Percentiles rank a stretch among this genome's conserved stretches.
Conservation (phyloP, 2,329 filamentous ascomycete genomes). For the Fonsecaea nubica region DNA sequence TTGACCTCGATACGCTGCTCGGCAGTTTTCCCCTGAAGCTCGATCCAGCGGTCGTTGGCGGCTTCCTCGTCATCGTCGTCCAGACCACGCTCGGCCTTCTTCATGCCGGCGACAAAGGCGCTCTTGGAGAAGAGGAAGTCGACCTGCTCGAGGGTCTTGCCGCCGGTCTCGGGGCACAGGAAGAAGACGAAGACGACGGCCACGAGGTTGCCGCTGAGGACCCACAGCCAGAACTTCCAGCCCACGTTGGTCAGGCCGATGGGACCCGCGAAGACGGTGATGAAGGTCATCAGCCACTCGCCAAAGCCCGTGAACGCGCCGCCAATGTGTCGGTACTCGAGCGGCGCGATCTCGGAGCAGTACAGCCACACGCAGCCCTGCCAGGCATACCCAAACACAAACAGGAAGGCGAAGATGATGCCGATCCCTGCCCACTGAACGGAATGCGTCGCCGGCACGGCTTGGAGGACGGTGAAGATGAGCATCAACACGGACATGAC, state of each 20-base stretch:
- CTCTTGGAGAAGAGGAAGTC: slow-evolving; percentile 27
- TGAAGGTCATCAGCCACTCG: slow-evolving; percentile 47
- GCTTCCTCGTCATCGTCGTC: slow-evolving; percentile 7
- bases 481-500: slow-evolving; percentile 30
- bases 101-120: slow-evolving; percentile 16
- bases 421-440: slow-evolving; percentile 42
- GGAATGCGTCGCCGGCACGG: slow-evolving; percentile 32
- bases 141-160: slow-evolving; percentile 34
- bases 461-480: slow-evolving; percentile 30
- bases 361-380: slow-evolving; percentile 43
- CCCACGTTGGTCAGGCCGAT: slow-evolving; percentile 44
- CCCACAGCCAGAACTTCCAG: slow-evolving; percentile 44
- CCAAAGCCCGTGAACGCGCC: slow-evolving; percentile 44
- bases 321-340: slow-evolving; percentile 47
- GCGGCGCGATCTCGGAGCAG: slow-evolving; percentile 45
- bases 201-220: slow-evolving; percentile 44
- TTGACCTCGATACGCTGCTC: slow-evolving; percentile 14
- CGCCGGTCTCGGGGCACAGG: slow-evolving; percentile 36
- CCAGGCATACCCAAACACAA: slow-evolving; percentile 45
- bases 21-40: background rate
- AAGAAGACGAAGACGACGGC: slow-evolving; percentile 34
- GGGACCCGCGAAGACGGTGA: slow-evolving; percentile 47
- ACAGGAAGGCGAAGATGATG: slow-evolving; percentile 45
- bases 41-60: slow-evolving; percentile 5
- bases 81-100: slow-evolving; percentile 2